These are phyloP conservation scores for Gentiana straminea DNA, from an alignment of 257 asterid genomes.

Conservation along the genomic window DNA sequence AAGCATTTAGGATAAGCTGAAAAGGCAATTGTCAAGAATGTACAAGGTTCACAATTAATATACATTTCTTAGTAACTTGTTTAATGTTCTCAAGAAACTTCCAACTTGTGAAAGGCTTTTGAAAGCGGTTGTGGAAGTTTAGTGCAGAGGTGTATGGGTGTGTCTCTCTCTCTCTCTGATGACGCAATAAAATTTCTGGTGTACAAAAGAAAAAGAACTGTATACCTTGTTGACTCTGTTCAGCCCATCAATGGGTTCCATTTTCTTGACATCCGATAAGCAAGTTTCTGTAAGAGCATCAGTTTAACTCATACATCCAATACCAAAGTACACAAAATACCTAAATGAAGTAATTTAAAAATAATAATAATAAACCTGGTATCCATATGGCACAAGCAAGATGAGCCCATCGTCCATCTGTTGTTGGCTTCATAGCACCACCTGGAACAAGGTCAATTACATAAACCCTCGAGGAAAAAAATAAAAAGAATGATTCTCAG, in stretches of 20 bases:
- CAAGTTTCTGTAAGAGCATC: slow-evolving; percentile 67
- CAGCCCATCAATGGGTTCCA: slow-evolving; percentile 99
- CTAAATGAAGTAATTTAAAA: neutral
- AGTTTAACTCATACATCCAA: slow-evolving; percentile 5
- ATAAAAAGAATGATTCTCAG: neutral
- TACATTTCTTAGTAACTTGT: too few relatives aligned
- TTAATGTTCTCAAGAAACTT: too few relatives aligned
- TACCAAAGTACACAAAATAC: slow-evolving; percentile 2
- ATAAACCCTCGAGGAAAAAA: neutral
- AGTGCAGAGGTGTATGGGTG: too few relatives aligned
- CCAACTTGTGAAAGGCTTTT: too few relatives aligned
- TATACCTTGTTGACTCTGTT: slow-evolving; percentile 76
- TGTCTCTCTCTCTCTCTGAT: too few relatives aligned
- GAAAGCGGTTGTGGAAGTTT: too few relatives aligned
- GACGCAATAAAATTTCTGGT: too few relatives aligned
- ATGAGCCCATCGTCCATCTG: slow-evolving; percentile 99
- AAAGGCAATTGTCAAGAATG: too few relatives aligned
- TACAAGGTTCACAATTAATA: too few relatives aligned
- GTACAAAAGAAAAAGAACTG: neutral
- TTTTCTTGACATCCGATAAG: slow-evolving; percentile 70
- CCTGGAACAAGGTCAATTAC: slow-evolving; percentile 40
- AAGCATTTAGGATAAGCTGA: too few relatives aligned
- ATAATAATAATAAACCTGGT: slow-evolving; percentile 50
- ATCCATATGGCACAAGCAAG: slow-evolving; percentile 99
- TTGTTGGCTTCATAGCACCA: slow-evolving; percentile 99